Evolutionary conservation across 129 eudicot species (phyloP).

Genomic region (Centella asiatica): DNA sequence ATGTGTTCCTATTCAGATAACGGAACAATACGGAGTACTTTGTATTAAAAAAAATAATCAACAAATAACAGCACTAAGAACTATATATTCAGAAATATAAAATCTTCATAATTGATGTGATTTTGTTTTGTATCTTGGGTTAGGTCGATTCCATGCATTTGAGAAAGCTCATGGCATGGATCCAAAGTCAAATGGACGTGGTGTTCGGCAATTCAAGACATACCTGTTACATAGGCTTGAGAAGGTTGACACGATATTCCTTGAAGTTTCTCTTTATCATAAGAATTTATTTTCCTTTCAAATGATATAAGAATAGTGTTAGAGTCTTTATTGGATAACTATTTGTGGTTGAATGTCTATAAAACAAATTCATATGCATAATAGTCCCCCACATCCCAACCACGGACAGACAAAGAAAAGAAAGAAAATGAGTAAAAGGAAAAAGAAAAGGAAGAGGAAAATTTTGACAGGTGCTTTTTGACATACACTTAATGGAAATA

Average conservation of each 20-base stretch:
- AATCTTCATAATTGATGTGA: neutral
- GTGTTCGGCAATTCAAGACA: slow-evolving; percentile 94
- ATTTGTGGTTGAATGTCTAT: no score
- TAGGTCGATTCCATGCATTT: slow-evolving; percentile 96
- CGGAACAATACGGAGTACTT: no score
- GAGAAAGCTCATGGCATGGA: slow-evolving; percentile 94
- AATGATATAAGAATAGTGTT: neutral
- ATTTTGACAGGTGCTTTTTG: no score
- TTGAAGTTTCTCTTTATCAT: neutral
- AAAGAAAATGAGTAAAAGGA: no score
- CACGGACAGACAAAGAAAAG: no score
- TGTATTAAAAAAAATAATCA: neutral
- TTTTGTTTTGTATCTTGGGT: slow-evolving; percentile 15
- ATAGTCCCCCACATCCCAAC: no score
- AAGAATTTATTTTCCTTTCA: neutral
- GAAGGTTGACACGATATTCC: slow-evolving; percentile 36
- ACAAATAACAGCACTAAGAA: neutral
- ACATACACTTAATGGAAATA: no score
- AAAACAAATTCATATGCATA: no score
- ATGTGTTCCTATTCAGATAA: no score
- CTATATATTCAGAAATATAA: neutral
- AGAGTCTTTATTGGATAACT: neutral
- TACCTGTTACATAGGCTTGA: slow-evolving; percentile 70
- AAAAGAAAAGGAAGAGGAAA: no score
- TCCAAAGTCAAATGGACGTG: slow-evolving; percentile 75